Evolutionary conservation across 805 yeast species (phyloP).

Genomic region (Metschnikowia drakensbergensis): DNA sequence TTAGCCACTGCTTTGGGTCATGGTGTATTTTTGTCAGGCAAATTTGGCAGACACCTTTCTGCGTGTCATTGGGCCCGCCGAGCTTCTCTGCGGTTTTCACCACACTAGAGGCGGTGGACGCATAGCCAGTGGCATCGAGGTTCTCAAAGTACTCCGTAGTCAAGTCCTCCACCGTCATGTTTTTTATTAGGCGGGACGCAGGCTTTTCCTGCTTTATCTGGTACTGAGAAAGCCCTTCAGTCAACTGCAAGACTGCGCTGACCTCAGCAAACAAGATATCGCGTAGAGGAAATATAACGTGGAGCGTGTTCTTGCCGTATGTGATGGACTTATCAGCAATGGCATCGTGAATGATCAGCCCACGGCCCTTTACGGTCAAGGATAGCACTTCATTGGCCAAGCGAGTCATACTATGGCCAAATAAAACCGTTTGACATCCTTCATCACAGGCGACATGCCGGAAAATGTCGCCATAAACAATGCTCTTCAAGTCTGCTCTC

Average conservation of each 20-base stretch:
- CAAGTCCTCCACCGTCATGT: constrained; percentile 78
- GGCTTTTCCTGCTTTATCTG: constrained; percentile 15
- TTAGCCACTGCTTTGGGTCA: constrained; percentile 64
- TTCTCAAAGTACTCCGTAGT: constrained; percentile 66
- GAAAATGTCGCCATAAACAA: constrained; percentile 47
- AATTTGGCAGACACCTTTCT: constrained; percentile 43
- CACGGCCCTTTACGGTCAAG: constrained; percentile 82
- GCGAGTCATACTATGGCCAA: constrained; percentile 79
- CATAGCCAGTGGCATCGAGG: constrained; percentile 69
- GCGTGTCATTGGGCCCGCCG: constrained; percentile 39
- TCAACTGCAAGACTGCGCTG: constrained; percentile 47
- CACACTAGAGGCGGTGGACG: constrained; percentile 88
- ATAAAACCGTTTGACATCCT: constrained; percentile 53
- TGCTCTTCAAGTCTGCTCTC: constrained; percentile 54
- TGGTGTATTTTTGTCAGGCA: constrained; percentile 55
- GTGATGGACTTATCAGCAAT: constrained; percentile 43
- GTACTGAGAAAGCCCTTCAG: constrained; percentile 32
- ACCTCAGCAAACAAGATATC: constrained; percentile 74
- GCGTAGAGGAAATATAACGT: constrained; percentile 64
- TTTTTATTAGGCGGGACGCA: constrained; percentile 49
- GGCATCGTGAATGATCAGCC: constrained; percentile 54
- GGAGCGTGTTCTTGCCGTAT: constrained; percentile 30
- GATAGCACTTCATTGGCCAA: constrained; percentile 78
- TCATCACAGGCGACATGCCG: constrained; percentile 42
- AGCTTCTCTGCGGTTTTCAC: constrained; percentile 84